phyloP scores from a whole-genome alignment of 441 rosid genomes.

The Monsonia emarginata region DNA sequence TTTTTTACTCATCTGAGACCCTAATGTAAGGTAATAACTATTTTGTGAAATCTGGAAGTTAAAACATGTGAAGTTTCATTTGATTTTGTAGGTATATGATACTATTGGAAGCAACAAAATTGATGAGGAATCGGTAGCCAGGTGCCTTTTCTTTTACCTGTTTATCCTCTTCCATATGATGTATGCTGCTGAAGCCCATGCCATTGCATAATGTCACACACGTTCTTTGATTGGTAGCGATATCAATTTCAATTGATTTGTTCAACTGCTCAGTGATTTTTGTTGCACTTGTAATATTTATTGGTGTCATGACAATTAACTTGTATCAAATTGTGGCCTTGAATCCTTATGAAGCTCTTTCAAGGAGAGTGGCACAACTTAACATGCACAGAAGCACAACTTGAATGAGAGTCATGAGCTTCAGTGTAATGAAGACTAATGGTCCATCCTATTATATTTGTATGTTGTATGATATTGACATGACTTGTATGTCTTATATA shows the following conservation, averaged over 20 bases:
- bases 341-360: slow-evolving; percentile 3
- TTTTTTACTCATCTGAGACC: slow-evolving; percentile 10
- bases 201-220: background rate
- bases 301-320: slow-evolving; percentile 3
- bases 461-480: slow-evolving; percentile 3
- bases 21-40: slow-evolving; percentile 12
- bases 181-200: slow-evolving; percentile 1
- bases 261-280: background rate
- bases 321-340: background rate
- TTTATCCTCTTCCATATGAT: background rate
- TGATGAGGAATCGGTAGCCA: slow-evolving; percentile 56
- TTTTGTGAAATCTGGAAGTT: slow-evolving; percentile 17
- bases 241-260: slow-evolving; percentile 2
- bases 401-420: slow-evolving; percentile 1
- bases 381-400: background rate
- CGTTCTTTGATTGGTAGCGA: background rate
- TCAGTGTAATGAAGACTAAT: background rate
- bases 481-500: slow-evolving; percentile 17
- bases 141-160: slow-evolving; percentile 31
- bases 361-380: background rate
- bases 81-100: slow-evolving; percentile 71
- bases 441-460: background rate
- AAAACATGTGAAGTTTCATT: slow-evolving; percentile 18
- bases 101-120: slow-evolving; percentile 61
- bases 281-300: background rate